Conservation (phyloP, 768 basidiomycete species). For the Sistotremastrum niveocremeum region DNA sequence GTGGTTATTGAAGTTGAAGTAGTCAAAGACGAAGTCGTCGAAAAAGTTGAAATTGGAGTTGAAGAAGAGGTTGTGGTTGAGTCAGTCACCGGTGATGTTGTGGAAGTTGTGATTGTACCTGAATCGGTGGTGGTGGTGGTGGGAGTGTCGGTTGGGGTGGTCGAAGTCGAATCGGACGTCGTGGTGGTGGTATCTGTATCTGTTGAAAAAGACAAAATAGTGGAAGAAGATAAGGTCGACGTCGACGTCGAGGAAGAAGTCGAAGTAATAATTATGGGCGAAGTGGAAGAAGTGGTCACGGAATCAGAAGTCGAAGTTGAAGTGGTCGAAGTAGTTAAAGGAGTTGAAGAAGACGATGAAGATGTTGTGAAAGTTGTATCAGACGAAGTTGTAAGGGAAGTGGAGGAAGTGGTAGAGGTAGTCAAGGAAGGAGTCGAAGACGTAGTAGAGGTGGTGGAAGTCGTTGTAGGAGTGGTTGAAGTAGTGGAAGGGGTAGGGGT, state of each 20-base stretch:
- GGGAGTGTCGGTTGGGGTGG: too few relatives aligned
- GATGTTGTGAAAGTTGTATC: too few relatives aligned
- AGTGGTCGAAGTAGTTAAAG: not conserved
- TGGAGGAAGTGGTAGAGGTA: too few relatives aligned
- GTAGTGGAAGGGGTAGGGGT: not conserved
- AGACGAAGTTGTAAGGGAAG: too few relatives aligned
- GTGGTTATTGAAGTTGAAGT: slow-evolving; percentile 2
- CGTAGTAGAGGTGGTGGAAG: too few relatives aligned
- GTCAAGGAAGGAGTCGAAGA: not conserved
- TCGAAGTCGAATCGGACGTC: too few relatives aligned
- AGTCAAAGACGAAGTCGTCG: slow-evolving; percentile 1
- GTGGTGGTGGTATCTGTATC: too few relatives aligned
- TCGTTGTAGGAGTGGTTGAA: not conserved
- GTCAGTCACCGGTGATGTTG: too few relatives aligned
- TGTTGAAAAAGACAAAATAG: not conserved
- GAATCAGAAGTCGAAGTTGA: not conserved
- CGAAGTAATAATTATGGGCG: not conserved
- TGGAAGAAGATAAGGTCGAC: not conserved
- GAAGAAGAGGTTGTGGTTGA: not conserved
- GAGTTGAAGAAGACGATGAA: too few relatives aligned
- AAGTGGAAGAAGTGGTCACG: not conserved
- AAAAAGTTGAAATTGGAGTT: not conserved
- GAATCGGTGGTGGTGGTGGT: too few relatives aligned
- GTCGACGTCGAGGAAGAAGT: slow-evolving; percentile 1
- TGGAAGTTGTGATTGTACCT: too few relatives aligned